Base-by-base conservation (phyloP, 495 filamentous ascomycete species). In the Massariosphaeria phaeospora region DNA sequence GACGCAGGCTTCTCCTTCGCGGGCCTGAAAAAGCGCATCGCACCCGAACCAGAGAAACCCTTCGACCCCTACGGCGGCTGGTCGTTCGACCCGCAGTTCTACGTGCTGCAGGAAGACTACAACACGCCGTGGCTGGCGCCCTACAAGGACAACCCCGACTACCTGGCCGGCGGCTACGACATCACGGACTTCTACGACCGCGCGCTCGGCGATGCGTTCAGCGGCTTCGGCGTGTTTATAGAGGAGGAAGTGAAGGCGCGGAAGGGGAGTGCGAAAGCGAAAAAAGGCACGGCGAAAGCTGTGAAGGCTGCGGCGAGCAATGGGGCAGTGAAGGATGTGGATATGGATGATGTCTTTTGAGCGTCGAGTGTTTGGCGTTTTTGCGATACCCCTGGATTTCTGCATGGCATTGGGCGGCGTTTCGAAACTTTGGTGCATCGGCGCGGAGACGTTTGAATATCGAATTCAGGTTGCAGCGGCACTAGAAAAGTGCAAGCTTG, bases 31-130 rank as follows among this genome's bases (percentile, higher is more conserved):
- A 82, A 83, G 63, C 70, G 78, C 57, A 70, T 75, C 45, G 75
- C 73, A 13, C 72, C 82, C 1, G 76, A 77, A 46, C 76, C 75
- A n/a, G 83, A 86, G 64, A 82, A 84, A 54, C 82, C 86, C 1
- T 96, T 93, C 67, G 91, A 97, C 76, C 85, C 91, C 1, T 93
- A 95, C 64, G 88, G 82, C 5, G 91, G 88, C 0, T 59, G 88
- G 48, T 76, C 79, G 17, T 78, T 87, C 45, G 72, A 74, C 57
- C 80, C 81, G 27, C 77, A 86, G 61, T 82, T 89, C 63, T 93
- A 84, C 65, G 70, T 76, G 15, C 61, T 91, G n/a, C 79, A 78
- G 62, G 70, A 79, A 20, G 70, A 76, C 34, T 95, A 95, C 53
- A 75, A 79, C 20, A 61, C 77, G 35, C 70, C 75, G 10, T 85